phyloP scores from a whole-genome alignment of 768 basidiomycete genomes.

The Collybiopsis confluens region DNA sequence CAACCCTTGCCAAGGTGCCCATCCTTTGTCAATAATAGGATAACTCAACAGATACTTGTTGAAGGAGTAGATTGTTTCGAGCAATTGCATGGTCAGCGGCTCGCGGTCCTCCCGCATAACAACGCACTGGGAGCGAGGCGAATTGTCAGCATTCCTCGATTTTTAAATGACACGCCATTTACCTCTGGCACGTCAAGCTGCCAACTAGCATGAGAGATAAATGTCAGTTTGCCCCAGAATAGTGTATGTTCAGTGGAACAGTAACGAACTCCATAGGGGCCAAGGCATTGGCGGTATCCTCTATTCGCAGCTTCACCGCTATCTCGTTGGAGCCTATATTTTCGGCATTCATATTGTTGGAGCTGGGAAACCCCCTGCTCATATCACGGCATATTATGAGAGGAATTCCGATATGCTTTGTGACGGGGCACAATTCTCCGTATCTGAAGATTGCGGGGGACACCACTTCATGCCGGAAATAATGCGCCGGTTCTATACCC shows the following conservation, averaged over 20 bases:
- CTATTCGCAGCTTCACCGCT: not conserved
- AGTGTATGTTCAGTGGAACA: not conserved
- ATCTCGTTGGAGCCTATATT: not conserved
- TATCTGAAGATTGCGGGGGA: no score
- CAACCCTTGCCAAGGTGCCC: not conserved
- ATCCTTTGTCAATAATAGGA: not conserved
- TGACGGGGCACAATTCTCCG: no score
- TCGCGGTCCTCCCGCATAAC: slow-evolving; percentile 1
- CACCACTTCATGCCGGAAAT: no score
- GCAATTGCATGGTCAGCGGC: not conserved
- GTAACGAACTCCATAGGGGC: not conserved
- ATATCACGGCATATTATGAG: no score
- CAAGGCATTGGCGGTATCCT: not conserved
- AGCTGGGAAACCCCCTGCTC: no score
- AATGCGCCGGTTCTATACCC: no score
- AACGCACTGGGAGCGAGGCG: not conserved
- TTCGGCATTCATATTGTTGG: no score
- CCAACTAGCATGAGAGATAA: not conserved
- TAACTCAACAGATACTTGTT: not conserved
- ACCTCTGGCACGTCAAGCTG: not conserved
- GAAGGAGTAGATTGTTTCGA: not conserved
- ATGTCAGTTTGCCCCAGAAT: not conserved
- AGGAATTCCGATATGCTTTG: no score
- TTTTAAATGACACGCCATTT: not conserved
- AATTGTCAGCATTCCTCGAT: not conserved